Base-by-base conservation (phyloP, 2,329 filamentous ascomycete species). In the Fragosphaeria purpurea region DNA sequence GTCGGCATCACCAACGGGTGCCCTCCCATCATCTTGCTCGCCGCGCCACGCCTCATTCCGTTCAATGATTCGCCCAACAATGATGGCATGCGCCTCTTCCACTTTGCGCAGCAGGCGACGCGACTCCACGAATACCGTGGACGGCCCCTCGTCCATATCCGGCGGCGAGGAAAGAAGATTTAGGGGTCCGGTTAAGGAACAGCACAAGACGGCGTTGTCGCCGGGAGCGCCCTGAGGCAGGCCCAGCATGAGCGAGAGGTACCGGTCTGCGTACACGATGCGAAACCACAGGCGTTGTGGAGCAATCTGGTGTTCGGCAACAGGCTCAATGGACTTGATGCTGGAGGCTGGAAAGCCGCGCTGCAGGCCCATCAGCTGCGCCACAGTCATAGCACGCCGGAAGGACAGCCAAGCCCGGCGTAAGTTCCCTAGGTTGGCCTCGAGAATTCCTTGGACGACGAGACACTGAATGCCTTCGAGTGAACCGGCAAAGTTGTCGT, bases 401-500 rank as follows among this genome's bases (percentile, higher is more conserved):
- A 7, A 7, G 7, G 35, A 7, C 7, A 37, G 7, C 35, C 35
- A 37, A 11, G 7, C 11, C 11, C 35, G 35, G 7, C 35, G 35
- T 7, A 37, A 11, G 35, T 37, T 37, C 35, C 35, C 35, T 0
- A 61, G 60, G 38, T 76, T 75, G 31, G 69, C 69, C 12, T 72
- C 62, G 55, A 70, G 73, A 13, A 73, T 62, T 8, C 65, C 65
- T 51, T 75, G 68, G 0, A 77, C 61, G 53, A 76, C 65, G 7
- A 79, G 55, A 46, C 71, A 75, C 51, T 76, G 71, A 6, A 78
- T 57, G 0, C 73, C 73, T 50, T 77, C 73, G 3, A 76, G 49
- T 0, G 68, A 72, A n/a, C 60, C 62, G 1, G 71, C 57, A 0
- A 79, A 58, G 2, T 70, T 67, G 47, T 77, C 70, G 31, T 76